These are phyloP conservation scores for Neonectria sp. DNA, from an alignment of 2,329 filamentous ascomycete species.

Conservation along the genomic window DNA sequence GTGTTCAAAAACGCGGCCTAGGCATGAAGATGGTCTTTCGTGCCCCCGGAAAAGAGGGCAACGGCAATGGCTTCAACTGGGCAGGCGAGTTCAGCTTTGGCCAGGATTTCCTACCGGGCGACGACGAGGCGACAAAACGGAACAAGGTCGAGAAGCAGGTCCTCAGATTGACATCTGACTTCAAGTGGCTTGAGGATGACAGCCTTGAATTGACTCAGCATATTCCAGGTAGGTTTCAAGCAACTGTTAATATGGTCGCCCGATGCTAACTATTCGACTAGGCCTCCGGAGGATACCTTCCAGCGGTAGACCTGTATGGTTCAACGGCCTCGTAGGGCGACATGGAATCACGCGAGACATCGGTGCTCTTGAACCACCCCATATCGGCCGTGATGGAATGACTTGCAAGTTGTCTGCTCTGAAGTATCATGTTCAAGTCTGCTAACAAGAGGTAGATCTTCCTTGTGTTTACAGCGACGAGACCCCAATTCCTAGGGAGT, in stretches of 20 bases:
- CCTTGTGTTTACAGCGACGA: constrained; percentile 21
- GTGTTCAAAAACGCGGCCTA: constrained; percentile 17
- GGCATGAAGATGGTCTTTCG: constrained; percentile 35
- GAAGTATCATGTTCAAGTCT: neutral
- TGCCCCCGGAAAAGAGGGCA: constrained; percentile 29
- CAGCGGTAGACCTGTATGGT: constrained; percentile 26
- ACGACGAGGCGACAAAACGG: constrained; percentile 24
- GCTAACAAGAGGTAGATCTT: constrained; percentile 5
- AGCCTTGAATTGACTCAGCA: constrained; percentile 36
- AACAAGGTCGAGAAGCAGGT: constrained; percentile 33
- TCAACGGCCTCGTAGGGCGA: constrained; percentile 26
- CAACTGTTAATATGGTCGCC: neutral
- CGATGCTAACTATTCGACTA: neutral
- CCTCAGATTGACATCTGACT: constrained; percentile 25
- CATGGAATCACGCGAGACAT: constrained; percentile 26
- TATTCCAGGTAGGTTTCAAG: constrained; percentile 23
- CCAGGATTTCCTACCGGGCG: constrained; percentile 15
- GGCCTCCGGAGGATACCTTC: constrained; percentile 19
- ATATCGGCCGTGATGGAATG: constrained; percentile 21
- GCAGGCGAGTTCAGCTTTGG: constrained; percentile 34
- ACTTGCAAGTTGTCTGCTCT: constrained; percentile 12
- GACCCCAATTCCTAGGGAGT: constrained; percentile 21
- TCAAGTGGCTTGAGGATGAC: constrained; percentile 30
- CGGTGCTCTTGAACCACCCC: constrained; percentile 16
- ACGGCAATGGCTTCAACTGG: constrained; percentile 33